phyloP scores from a whole-genome alignment of 2,329 filamentous ascomycete genomes.

The Neoarthrinium moseri region DNA sequence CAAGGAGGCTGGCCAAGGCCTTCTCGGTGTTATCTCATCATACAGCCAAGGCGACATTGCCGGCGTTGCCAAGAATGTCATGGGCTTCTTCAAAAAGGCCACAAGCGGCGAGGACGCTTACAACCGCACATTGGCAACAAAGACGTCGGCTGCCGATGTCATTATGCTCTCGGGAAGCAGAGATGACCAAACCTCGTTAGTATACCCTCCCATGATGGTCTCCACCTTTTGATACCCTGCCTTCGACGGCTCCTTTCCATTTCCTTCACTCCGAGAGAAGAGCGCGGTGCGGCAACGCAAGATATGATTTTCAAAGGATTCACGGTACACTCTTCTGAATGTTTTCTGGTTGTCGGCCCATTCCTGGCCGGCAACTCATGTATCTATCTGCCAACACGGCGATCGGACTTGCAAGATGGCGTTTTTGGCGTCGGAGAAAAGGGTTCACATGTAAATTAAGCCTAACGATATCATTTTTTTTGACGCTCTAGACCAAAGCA shows the following conservation, averaged over 20 bases:
- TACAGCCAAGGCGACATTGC: conserved; percentile 83
- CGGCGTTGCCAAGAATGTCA: conserved; percentile 76
- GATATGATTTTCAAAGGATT: not conserved
- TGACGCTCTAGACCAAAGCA: conserved; percentile 41
- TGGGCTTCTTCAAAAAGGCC: conserved; percentile 85
- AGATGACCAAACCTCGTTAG: conserved; percentile 86
- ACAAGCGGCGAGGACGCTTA: conserved; percentile 73
- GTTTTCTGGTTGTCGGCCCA: not conserved
- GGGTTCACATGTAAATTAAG: no score
- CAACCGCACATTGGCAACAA: conserved; percentile 79
- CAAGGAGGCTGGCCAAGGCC: conserved; percentile 73
- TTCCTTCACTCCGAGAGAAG: not conserved
- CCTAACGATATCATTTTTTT: conserved; percentile 22
- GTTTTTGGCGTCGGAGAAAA: no score
- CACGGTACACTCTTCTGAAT: not conserved
- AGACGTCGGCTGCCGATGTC: conserved; percentile 92
- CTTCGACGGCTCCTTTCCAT: not conserved
- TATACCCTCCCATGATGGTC: conserved; percentile 33
- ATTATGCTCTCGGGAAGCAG: conserved; percentile 98
- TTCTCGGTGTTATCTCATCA: conserved; percentile 70
- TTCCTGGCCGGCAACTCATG: no score
- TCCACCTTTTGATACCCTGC: conserved; percentile 16
- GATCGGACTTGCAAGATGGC: no score
- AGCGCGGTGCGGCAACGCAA: not conserved
- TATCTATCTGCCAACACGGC: no score